Percentiles rank a stretch among this genome's conserved stretches.
phyloP scores from a whole-genome alignment of 371 early-diverging fungal species.

The Lichtheimia hyalospora region DNA sequence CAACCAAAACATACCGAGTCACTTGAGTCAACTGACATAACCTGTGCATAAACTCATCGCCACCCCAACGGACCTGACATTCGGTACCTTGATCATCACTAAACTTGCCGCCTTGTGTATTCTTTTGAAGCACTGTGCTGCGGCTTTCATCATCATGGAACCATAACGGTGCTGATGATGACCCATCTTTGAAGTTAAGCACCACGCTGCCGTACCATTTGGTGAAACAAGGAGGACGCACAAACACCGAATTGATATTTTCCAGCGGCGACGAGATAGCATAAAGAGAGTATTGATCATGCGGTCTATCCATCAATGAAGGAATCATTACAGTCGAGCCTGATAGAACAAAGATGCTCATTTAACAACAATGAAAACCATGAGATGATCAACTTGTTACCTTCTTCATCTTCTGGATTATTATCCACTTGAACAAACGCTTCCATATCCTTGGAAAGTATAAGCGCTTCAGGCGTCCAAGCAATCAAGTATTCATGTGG shows the following conservation, averaged over 20 bases:
- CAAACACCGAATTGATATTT: constrained; percentile 34
- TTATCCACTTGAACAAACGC: constrained; percentile 40
- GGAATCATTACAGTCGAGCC: constrained; percentile 20
- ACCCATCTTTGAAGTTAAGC: constrained; percentile 43
- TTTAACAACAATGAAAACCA: not conserved
- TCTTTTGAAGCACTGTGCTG: constrained; percentile 48
- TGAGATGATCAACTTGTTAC: constrained; percentile 7
- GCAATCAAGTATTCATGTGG: constrained; percentile 36
- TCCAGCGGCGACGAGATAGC: constrained; percentile 28
- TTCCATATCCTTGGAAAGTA: constrained; percentile 38
- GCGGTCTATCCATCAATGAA: constrained; percentile 12
- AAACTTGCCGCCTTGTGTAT: constrained; percentile 39
- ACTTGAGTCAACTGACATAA: constrained; percentile 26
- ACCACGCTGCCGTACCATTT: constrained; percentile 47
- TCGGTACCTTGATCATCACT: constrained; percentile 10
- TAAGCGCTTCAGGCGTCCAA: constrained; percentile 47
- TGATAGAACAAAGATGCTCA: not conserved
- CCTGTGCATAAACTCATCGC: constrained; percentile 46
- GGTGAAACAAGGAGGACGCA: constrained; percentile 42
- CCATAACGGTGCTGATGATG: constrained; percentile 38
- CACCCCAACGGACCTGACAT: constrained; percentile 42
- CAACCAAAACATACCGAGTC: constrained; percentile 15
- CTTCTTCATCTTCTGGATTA: constrained; percentile 33
- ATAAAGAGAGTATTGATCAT: constrained; percentile 25
- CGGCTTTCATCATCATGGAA: constrained; percentile 55